Percentiles rank a stretch among this genome's conserved stretches.
Evolutionary conservation across 176 grass and related monocot genomes (phyloP).

Genomic region (Alopecurus myosuroides): DNA sequence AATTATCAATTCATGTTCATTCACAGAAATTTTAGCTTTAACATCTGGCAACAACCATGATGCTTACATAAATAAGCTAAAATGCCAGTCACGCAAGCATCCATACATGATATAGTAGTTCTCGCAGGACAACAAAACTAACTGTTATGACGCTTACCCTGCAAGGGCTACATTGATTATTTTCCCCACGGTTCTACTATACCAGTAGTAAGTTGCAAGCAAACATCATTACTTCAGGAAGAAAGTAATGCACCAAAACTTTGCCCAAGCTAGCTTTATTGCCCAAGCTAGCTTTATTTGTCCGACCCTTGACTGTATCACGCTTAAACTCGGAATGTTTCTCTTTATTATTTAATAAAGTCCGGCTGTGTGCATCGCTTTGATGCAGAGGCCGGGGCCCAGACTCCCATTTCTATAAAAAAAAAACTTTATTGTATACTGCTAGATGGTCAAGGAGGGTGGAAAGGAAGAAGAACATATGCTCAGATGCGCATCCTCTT

Average conservation of each 20-base stretch:
- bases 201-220: neutral
- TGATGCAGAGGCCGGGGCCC: too few relatives aligned
- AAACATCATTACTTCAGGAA: neutral
- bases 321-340: too few relatives aligned
- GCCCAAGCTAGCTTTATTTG: too few relatives aligned
- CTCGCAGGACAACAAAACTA: neutral
- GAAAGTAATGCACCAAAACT: neutral
- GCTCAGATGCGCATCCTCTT: slow-evolving; percentile 63
- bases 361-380: too few relatives aligned
- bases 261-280: neutral
- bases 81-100: neutral
- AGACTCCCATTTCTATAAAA: too few relatives aligned
- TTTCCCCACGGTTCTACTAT: neutral
- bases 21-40: neutral
- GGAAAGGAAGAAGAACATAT: neutral
- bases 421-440: slow-evolving; percentile 18
- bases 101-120: neutral
- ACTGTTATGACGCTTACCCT: neutral
- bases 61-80: neutral
- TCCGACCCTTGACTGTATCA: too few relatives aligned
- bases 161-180: neutral
- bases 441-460: neutral
- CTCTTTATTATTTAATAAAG: too few relatives aligned
- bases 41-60: neutral
- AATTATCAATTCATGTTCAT: neutral